Conservation (phyloP, 2,329 filamentous ascomycete genomes). For the Penicillium sp. region DNA sequence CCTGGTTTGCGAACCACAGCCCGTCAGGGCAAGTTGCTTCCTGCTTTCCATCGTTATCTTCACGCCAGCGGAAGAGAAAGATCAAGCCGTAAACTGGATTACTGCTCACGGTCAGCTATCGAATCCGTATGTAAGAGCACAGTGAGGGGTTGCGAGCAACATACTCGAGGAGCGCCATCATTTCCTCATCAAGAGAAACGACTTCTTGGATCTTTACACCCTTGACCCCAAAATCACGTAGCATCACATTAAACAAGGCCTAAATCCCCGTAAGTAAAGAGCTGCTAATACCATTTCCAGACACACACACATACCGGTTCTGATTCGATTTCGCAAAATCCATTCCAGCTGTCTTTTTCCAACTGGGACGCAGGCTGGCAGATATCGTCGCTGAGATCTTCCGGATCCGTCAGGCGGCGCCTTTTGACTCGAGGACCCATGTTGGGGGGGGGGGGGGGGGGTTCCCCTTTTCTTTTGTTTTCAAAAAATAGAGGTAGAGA, state of each 20-base stretch:
- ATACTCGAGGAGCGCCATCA: conserved; percentile 63
- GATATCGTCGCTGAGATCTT: conserved; percentile 28
- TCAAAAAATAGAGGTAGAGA: background rate
- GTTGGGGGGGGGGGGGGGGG: too few relatives aligned
- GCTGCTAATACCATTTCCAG: background rate
- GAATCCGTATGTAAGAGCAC: background rate
- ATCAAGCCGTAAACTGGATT: conserved; percentile 81
- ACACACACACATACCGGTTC: conserved; percentile 66
- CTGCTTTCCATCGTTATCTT: conserved; percentile 54
- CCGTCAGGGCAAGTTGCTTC: conserved; percentile 59
- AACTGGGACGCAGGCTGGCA: conserved; percentile 33
- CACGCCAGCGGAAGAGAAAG: conserved; percentile 75
- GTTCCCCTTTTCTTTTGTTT: too few relatives aligned
- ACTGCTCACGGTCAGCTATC: conserved; percentile 41
- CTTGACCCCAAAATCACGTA: conserved; percentile 73
- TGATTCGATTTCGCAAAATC: conserved; percentile 73
- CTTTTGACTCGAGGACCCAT: conserved; percentile 36
- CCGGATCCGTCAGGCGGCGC: conserved; percentile 26
- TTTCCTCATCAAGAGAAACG: conserved; percentile 67
- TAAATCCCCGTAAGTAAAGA: conserved; percentile 34
- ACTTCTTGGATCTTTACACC: conserved; percentile 75
- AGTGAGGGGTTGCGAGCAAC: conserved; percentile 17
- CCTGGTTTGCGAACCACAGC: conserved; percentile 95
- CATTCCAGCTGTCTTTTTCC: conserved; percentile 48
- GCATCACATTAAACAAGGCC: conserved; percentile 83